These are phyloP conservation scores for Emmonsiellopsis sp. DNA, from an alignment of 2,329 filamentous ascomycete genomes.

Conservation along the genomic window DNA sequence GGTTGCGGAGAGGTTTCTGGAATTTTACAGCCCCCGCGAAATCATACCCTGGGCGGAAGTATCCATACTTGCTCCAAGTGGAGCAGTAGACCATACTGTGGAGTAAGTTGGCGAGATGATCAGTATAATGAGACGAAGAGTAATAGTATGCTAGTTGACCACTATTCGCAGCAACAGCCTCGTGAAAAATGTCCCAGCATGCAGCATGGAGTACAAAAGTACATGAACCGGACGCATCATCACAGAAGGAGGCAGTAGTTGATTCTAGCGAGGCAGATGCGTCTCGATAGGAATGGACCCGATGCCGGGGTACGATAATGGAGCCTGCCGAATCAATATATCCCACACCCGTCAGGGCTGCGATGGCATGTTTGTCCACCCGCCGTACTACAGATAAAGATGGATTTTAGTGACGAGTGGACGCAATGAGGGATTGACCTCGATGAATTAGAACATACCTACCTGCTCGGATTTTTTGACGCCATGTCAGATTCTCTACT, in stretches of 20 bases:
- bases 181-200: conserved; percentile 1
- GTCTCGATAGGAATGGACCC: background rate
- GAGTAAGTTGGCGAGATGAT: background rate
- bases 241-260: background rate
- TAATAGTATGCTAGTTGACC: background rate
- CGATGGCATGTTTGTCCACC: background rate
- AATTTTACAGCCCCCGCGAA: conserved; percentile 3
- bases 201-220: conserved; percentile 1
- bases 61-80: background rate
- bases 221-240: background rate
- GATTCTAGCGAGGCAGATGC: background rate
- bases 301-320: background rate
- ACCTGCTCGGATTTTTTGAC: conserved; percentile 2
- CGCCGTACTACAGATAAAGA: background rate
- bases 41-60: background rate
- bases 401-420: background rate
- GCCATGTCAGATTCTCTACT: conserved; percentile 1
- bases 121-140: background rate
- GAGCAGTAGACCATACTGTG: background rate
- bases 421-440: too few species aligned
- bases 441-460: background rate
- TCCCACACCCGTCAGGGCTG: conserved; percentile 1
- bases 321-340: background rate
- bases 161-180: background rate
- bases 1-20: background rate